These are phyloP conservation scores for Saccharomycopsis schoenii DNA, from an alignment of 805 yeast species.

Conservation along the genomic window DNA sequence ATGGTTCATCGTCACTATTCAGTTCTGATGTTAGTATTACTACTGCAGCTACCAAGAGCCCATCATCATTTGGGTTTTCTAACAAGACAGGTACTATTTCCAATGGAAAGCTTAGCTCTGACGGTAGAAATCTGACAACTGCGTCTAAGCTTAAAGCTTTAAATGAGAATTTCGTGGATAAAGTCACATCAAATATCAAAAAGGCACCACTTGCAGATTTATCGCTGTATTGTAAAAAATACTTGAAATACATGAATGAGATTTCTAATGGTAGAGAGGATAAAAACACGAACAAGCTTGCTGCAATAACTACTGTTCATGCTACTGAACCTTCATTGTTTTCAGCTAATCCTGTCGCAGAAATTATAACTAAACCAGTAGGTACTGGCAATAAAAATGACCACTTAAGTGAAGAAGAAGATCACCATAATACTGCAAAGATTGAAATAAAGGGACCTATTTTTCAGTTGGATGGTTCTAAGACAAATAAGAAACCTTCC, in stretches of 20 bases:
- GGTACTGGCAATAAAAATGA: background rate
- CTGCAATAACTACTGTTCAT: background rate
- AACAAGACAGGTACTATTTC: background rate
- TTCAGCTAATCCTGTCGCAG: background rate
- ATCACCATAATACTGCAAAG: constrained; percentile 6
- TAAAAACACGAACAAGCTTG: too few relatives aligned
- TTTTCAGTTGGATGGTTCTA: constrained; percentile 3
- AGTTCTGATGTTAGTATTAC: background rate
- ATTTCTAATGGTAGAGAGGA: constrained; percentile 4
- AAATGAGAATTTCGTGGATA: constrained; percentile 16
- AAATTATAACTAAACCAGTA: background rate
- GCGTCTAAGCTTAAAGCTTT: constrained; percentile 18
- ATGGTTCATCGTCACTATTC: background rate
- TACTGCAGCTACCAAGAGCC: background rate
- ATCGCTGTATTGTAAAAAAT: constrained; percentile 16
- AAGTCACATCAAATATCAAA: constrained; percentile 6
- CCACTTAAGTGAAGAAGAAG: background rate
- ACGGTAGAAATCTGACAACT: background rate
- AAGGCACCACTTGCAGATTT: constrained; percentile 18
- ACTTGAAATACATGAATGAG: constrained; percentile 15
- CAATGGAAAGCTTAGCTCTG: background rate
- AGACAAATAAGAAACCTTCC: background rate
- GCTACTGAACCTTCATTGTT: background rate
- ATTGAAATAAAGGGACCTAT: constrained; percentile 15
- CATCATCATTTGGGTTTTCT: background rate